A percentile compares a stretch with the other conserved stretches of the same genome.
Evolutionary conservation across 1,284 basidiomycete genomes (phyloP).

Genomic region (Acaromyces ingoldii): DNA sequence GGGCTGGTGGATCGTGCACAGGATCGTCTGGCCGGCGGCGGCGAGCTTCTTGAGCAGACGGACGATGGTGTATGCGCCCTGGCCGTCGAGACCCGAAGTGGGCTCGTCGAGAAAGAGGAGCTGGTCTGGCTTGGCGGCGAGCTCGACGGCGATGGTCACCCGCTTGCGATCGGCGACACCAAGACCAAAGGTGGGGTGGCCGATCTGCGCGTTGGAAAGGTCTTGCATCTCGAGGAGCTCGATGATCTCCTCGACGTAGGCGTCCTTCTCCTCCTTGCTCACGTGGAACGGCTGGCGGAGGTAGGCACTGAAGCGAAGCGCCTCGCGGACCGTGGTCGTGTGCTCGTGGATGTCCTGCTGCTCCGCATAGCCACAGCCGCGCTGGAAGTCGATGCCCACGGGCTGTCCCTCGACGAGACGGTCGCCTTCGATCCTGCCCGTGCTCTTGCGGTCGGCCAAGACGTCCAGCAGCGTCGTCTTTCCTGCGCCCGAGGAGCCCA

Average conservation of each 20-base stretch:
- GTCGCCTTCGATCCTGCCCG: conserved; percentile 72
- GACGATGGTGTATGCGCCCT: conserved; percentile 81
- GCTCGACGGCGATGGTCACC: conserved; percentile 67
- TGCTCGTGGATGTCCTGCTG: conserved; percentile 79
- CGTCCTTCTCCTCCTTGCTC: conserved; percentile 67
- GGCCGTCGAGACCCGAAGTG: conserved; percentile 79
- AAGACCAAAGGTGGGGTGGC: conserved; percentile 56
- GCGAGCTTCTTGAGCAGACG: conserved; percentile 74
- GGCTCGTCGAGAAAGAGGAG: conserved; percentile 56
- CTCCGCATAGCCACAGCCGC: conserved; percentile 62
- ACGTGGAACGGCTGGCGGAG: conserved; percentile 70
- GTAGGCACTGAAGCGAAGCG: conserved; percentile 72
- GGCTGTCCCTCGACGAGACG: conserved; percentile 70
- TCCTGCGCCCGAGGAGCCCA: conserved; percentile 69
- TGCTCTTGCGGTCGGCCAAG: conserved; percentile 69
- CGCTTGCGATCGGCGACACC: conserved; percentile 64
- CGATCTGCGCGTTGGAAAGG: conserved; percentile 68
- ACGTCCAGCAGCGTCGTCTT: conserved; percentile 66
- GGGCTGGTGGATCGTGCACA: conserved; percentile 64
- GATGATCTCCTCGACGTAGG: conserved; percentile 72
- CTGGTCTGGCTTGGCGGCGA: conserved; percentile 70
- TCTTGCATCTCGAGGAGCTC: conserved; percentile 70
- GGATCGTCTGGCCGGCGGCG: conserved; percentile 69
- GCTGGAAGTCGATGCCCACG: conserved; percentile 68
- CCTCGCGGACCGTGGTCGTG: conserved; percentile 76